Evolutionary conservation across 495 filamentous ascomycete species (phyloP).

Genomic region (Podospora fimiseda): DNA sequence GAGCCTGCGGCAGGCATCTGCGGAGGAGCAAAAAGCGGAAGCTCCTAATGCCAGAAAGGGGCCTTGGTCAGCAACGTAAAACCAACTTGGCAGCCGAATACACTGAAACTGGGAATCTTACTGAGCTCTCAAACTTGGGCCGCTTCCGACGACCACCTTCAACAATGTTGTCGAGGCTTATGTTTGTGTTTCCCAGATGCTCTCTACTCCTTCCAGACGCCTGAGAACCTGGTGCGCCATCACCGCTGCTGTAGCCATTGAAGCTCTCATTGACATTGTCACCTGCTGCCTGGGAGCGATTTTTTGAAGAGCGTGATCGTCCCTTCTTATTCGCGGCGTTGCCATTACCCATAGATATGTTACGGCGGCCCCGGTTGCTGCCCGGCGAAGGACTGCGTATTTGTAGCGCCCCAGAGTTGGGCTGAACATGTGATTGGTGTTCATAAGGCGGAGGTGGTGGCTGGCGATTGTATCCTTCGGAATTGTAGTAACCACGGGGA

Average conservation of each 20-base stretch:
- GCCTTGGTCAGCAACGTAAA: conserved; percentile 10
- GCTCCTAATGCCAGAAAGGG: conserved; percentile 55
- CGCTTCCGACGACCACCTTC: conserved; percentile 92
- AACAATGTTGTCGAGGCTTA: conserved; percentile 95
- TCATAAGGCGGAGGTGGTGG: conserved; percentile 39
- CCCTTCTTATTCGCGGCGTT: conserved; percentile 51
- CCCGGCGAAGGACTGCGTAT: conserved; percentile 82
- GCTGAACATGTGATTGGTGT: conserved; percentile 55
- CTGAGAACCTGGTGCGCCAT: conserved; percentile 66
- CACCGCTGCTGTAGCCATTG: conserved; percentile 74
- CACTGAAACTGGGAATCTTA: conserved; percentile 47
- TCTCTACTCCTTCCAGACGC: conserved; percentile 71
- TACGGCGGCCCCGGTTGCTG: conserved; percentile 64
- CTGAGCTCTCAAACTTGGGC: conserved; percentile 95
- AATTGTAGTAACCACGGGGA: conserved; percentile 21
- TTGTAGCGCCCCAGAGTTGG: conserved; percentile 59
- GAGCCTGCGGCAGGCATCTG: conserved; percentile 86
- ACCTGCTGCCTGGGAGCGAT: conserved; percentile 61
- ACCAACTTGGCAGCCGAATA: background rate
- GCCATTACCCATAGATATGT: conserved; percentile 59
- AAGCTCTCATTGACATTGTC: conserved; percentile 57
- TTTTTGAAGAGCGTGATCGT: conserved; percentile 62
- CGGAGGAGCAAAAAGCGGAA: conserved; percentile 88
- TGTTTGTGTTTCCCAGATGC: conserved; percentile 85
- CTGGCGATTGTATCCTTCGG: conserved; percentile 37